These are phyloP conservation scores for Neonectria coccinea DNA, from an alignment of 2,329 filamentous ascomycete species.

Conservation along the genomic window DNA sequence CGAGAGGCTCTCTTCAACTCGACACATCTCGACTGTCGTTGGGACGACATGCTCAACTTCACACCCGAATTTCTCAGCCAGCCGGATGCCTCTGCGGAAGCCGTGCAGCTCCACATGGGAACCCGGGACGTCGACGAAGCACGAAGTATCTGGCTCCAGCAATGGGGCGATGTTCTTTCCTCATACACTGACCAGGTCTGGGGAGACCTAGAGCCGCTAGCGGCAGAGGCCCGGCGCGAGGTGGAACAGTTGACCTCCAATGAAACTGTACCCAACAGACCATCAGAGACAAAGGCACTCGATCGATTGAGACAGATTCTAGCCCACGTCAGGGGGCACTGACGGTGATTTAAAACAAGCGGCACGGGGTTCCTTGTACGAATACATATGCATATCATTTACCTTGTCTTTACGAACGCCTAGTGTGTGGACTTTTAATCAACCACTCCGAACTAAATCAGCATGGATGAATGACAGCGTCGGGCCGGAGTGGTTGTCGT, in stretches of 20 bases:
- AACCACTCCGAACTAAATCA: conserved; percentile 14
- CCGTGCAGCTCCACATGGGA: conserved; percentile 52
- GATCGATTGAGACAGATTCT: conserved; percentile 53
- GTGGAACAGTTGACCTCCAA: conserved; percentile 55
- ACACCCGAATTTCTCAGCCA: conserved; percentile 57
- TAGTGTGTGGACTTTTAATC: conserved; percentile 13
- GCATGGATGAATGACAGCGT: conserved; percentile 1
- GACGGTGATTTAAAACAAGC: conserved; percentile 12
- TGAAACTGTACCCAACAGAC: conserved; percentile 36
- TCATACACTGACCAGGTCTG: conserved; percentile 75
- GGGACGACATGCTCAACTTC: conserved; percentile 64
- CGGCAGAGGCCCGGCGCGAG: conserved; percentile 68
- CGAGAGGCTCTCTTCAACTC: conserved; percentile 54
- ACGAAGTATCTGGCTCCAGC: conserved; percentile 61
- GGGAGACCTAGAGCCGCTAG: conserved; percentile 70
- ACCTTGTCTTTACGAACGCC: conserved; percentile 4
- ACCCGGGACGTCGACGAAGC: conserved; percentile 53
- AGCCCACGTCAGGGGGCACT: conserved; percentile 51
- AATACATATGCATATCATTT: conserved; percentile 17
- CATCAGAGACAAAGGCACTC: conserved; percentile 47
- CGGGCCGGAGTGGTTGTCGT: conserved; percentile 18
- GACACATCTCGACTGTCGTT: conserved; percentile 40
- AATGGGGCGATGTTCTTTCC: conserved; percentile 68
- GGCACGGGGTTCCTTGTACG: background rate
- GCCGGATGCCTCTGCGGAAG: conserved; percentile 35